Conservation (phyloP, 192 early-diverging fungal genomes). For the Powellomyces hirtus region DNA sequence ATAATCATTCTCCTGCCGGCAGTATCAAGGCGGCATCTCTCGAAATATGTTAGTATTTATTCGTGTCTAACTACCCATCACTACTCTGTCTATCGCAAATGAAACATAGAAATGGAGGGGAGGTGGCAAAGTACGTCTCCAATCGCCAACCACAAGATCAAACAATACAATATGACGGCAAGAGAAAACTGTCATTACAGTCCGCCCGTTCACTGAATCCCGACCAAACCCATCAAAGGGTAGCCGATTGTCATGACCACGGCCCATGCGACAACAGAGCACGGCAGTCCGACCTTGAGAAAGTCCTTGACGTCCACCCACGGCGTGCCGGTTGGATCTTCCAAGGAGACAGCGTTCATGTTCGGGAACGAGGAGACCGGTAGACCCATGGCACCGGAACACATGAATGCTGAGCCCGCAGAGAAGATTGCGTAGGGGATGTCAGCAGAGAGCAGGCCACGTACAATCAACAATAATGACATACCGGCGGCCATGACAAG, state of each 20-base stretch:
- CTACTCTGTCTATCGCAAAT: no score
- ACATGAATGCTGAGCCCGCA: slow-evolving; percentile 66
- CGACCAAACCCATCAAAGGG: slow-evolving; percentile 56
- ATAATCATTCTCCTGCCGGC: no score
- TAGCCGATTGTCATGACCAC: slow-evolving; percentile 78
- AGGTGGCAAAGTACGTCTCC: no score
- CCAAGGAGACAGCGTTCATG: slow-evolving; percentile 94
- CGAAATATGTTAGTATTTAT: no score
- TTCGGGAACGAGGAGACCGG: slow-evolving; percentile 96
- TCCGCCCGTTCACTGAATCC: slow-evolving; percentile 33
- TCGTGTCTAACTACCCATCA: no score
- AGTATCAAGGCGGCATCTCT: no score
- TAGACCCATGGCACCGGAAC: slow-evolving; percentile 86
- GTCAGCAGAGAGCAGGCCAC: neutral
- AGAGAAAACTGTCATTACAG: no score
- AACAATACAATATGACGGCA: no score
- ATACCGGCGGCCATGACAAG: slow-evolving; percentile 75
- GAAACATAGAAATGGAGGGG: no score
- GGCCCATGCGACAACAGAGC: slow-evolving; percentile 68
- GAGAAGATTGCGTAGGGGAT: neutral
- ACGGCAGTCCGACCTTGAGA: slow-evolving; percentile 73
- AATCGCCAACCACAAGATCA: no score
- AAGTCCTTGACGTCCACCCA: slow-evolving; percentile 85
- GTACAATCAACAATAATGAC: neutral
- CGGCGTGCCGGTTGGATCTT: slow-evolving; percentile 80